A percentile compares a stretch with the other conserved stretches of the same genome.
phyloP scores from a whole-genome alignment of 1,284 basidiomycete genomes.

The Mycosarcoma maydis region DNA sequence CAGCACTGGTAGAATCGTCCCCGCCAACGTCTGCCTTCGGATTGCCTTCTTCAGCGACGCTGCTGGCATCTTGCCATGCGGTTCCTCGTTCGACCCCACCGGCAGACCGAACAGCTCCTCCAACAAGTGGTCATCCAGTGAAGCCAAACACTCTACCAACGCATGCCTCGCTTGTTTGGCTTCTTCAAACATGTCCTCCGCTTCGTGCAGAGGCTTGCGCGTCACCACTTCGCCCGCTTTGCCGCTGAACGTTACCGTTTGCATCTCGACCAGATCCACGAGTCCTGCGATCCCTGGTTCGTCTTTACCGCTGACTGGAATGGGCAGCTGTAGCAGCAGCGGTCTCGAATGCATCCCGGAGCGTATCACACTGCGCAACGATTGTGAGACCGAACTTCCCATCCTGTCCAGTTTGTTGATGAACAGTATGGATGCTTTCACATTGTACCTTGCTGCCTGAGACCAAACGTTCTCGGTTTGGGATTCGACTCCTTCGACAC shows the following conservation, averaged over 20 bases:
- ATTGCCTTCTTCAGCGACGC: conserved; percentile 70
- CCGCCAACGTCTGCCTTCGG: conserved; percentile 75
- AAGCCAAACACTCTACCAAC: conserved; percentile 80
- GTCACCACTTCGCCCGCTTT: conserved; percentile 54
- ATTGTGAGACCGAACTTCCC: conserved; percentile 79
- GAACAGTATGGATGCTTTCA: conserved; percentile 80
- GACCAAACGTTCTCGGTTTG: conserved; percentile 89
- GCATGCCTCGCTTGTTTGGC: conserved; percentile 75
- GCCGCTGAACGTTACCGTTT: conserved; percentile 48
- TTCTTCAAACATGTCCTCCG: conserved; percentile 73
- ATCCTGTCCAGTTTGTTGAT: conserved; percentile 87
- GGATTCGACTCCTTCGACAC: conserved; percentile 88
- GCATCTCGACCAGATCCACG: conserved; percentile 57
- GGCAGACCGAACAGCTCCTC: conserved; percentile 71
- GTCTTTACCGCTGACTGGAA: conserved; percentile 77
- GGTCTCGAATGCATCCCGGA: conserved; percentile 78
- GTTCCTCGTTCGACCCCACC: conserved; percentile 70
- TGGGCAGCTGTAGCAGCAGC: conserved; percentile 77
- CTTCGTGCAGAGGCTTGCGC: conserved; percentile 15
- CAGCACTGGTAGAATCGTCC: conserved; percentile 79
- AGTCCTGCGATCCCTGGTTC: conserved; percentile 75
- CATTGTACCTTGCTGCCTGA: conserved; percentile 84
- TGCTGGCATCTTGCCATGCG: conserved; percentile 71
- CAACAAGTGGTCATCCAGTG: conserved; percentile 81
- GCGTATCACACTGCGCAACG: conserved; percentile 76